Base-by-base conservation (phyloP, 2,329 filamentous ascomycete species). In the Penicillium rolfsii region DNA sequence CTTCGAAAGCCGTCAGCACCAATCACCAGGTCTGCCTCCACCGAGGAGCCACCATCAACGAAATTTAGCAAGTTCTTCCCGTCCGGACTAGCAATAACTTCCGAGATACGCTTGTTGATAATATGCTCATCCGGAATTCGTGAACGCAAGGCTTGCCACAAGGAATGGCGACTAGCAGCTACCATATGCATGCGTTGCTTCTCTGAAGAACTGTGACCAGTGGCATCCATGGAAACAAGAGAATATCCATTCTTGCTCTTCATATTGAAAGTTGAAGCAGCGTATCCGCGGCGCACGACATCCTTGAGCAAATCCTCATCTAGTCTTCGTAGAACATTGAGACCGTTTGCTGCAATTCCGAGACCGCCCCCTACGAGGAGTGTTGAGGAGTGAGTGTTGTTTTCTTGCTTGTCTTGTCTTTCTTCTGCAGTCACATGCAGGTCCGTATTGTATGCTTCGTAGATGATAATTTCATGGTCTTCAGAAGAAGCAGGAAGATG, bases 1-100 rank as follows among this genome's bases (percentile, higher is more conserved):
- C 77, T 77, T 52, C 74, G 73, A 16, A 81, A 53, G 0, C 79
- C 79, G 66, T 81, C 79, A 0, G 78, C 76, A 5, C 79, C 79
- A 53, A 81, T 74, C 2, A 81, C 70, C 26, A 81, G 65, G 68
- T 81, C 79, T 5, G 74, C 78, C 46, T 76, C 69, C 9, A 69
- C 66, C 16, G 74, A 64, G 0, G 64, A 19, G 54, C 70, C 75
- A 0, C 69, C 73, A 61, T 79, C 77, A 1, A 62, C 67, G 61
- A 81, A 80, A 2, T 63, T 61, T 9, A 79, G 62, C 7, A 68
- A 24, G 55, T 74, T 73, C 11, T 58, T 67, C 1, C 67, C 70
- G 14, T 71, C 52, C 5, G 66, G 8, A 19, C 67, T 64, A 1
- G 71, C 64, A 6, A 72, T 49, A 1, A 80, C 71, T 2, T 64